Evolutionary conservation across 1,139 yeast genomes (phyloP).

Genomic region (Spencermartinsiella ligniputridi): DNA sequence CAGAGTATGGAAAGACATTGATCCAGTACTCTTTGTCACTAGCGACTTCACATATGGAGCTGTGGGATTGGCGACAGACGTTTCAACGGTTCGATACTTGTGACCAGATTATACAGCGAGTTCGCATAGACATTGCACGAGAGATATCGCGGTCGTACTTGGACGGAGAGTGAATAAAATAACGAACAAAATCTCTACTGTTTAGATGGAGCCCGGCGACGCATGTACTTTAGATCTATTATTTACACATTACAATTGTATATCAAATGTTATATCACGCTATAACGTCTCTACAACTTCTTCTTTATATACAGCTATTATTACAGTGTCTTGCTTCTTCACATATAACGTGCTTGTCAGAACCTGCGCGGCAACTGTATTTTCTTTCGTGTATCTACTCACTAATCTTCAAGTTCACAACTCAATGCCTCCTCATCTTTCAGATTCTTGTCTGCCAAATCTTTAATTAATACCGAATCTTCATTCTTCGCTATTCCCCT

Average conservation of each 20-base stretch:
- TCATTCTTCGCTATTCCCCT: constrained; percentile 27
- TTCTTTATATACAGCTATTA: constrained; percentile 11
- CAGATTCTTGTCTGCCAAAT: constrained; percentile 11
- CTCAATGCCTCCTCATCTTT: constrained; percentile 6
- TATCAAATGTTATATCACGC: too few relatives aligned
- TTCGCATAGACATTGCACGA: constrained; percentile 19
- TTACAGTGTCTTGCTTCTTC: constrained; percentile 8
- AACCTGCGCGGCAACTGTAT: neutral
- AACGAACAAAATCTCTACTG: too few relatives aligned
- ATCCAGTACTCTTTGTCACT: constrained; percentile 13
- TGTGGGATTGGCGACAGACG: constrained; percentile 14
- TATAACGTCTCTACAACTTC: too few relatives aligned
- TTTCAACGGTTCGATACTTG: constrained; percentile 5
- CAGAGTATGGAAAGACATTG: constrained; percentile 13
- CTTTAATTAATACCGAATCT: constrained; percentile 26
- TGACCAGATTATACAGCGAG: constrained; percentile 13
- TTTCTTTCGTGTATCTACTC: neutral
- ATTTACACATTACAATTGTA: too few relatives aligned
- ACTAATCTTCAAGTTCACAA: neutral
- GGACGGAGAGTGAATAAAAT: constrained; percentile 17
- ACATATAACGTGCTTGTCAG: constrained; percentile 4
- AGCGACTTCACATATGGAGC: neutral
- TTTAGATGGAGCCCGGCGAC: too few relatives aligned
- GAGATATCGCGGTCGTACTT: constrained; percentile 25
- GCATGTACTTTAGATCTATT: neutral